Evolutionary conservation across 2,329 filamentous ascomycete species (phyloP).

Genomic region (Stagonosporopsis chrysanthemi): DNA sequence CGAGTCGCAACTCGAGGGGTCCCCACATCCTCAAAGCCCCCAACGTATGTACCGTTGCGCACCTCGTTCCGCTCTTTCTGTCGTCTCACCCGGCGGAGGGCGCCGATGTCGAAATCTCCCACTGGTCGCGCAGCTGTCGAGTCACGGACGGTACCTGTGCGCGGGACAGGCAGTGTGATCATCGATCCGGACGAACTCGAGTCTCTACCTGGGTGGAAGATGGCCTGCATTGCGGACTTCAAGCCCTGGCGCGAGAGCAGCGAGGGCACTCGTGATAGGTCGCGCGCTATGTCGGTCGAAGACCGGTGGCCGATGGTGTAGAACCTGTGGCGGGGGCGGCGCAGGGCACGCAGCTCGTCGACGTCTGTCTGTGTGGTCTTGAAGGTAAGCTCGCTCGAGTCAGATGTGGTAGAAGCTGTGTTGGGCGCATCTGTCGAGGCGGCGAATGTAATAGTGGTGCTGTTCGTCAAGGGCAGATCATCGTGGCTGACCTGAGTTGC

Average conservation of each 20-base stretch:
- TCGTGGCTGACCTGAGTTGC: not conserved
- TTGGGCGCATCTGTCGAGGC: conserved; percentile 22
- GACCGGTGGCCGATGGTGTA: conserved; percentile 39
- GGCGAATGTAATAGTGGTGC: conserved; percentile 17
- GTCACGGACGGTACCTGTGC: conserved; percentile 36
- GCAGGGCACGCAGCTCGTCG: conserved; percentile 33
- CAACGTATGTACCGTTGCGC: conserved; percentile 24
- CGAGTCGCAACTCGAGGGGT: not conserved
- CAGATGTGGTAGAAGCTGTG: conserved; percentile 26
- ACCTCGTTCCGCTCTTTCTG: conserved; percentile 38
- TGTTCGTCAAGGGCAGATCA: conserved; percentile 14
- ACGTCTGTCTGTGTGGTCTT: conserved; percentile 43
- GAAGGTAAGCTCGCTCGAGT: conserved; percentile 39
- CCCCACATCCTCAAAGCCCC: conserved; percentile 26
- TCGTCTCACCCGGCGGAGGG: conserved; percentile 34
- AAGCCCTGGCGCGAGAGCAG: conserved; percentile 36
- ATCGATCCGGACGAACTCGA: conserved; percentile 44
- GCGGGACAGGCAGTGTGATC: conserved; percentile 42
- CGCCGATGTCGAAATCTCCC: conserved; percentile 38
- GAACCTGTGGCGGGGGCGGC: conserved; percentile 35
- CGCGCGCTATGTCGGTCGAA: conserved; percentile 30
- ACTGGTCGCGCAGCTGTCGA: conserved; percentile 13
- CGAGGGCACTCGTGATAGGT: conserved; percentile 25
- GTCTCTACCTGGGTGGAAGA: conserved; percentile 40
- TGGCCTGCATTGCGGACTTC: conserved; percentile 37